Percentiles rank a stretch among this genome's conserved stretches.
Conservation (phyloP, 495 filamentous ascomycete genomes). For the Neurospora intermedia region DNA sequence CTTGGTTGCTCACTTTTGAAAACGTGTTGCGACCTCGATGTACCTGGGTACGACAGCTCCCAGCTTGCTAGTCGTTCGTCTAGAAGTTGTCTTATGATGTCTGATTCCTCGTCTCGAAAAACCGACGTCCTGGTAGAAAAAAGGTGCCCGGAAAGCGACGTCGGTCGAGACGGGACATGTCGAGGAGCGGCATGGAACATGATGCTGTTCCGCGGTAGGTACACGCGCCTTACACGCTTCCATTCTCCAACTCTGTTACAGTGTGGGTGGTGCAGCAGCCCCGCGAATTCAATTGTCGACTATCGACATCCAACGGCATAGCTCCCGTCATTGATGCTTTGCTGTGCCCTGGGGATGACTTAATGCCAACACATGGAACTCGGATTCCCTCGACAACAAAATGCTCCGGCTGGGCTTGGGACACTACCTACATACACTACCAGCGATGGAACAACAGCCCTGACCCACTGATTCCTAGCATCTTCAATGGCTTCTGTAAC, state of each 20-base stretch:
- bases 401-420: background rate
- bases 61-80: background rate
- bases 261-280: background rate
- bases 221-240: background rate
- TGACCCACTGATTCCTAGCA: conserved; percentile 6
- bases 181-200: background rate
- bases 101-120: background rate
- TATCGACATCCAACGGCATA: background rate
- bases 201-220: background rate
- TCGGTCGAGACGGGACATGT: background rate
- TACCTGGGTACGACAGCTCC: background rate
- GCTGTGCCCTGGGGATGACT: background rate
- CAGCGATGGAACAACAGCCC: conserved; percentile 11
- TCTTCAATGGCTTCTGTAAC: conserved; percentile 8
- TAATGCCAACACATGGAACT: background rate
- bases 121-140: background rate
- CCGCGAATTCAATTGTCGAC: background rate
- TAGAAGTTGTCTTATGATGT: background rate
- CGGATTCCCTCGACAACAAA: background rate
- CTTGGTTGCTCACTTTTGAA: conserved; percentile 7
- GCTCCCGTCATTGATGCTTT: background rate
- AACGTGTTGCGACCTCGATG: background rate
- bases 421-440: no score
- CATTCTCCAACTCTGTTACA: background rate
- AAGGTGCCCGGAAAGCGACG: background rate